Conservation (phyloP, 306 rosid genomes). For the Astragalus glycyphyllos region DNA sequence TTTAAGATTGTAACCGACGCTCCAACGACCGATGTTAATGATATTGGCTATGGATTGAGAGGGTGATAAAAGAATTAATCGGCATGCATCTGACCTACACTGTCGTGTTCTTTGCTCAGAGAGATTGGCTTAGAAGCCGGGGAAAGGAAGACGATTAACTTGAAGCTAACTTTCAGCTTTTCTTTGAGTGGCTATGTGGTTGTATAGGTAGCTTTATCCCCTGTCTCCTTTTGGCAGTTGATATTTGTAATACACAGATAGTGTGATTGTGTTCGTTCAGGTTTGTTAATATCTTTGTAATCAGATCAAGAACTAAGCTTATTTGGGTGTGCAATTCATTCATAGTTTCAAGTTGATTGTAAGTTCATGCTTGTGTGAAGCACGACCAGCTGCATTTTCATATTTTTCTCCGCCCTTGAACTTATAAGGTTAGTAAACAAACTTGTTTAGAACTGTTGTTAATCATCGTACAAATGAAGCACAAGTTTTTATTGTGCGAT, state of each 20-base stretch:
- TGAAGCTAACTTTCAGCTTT: constrained; percentile 82
- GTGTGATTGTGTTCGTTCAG: constrained; percentile 81
- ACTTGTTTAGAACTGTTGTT: too few relatives aligned
- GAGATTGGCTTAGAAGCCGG: constrained; percentile 60
- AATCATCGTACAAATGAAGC: too few relatives aligned
- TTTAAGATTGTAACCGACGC: constrained; percentile 68
- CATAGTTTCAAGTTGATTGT: constrained; percentile 52
- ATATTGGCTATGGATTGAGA: constrained; percentile 53
- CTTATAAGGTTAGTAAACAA: too few relatives aligned
- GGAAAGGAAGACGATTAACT: constrained; percentile 66
- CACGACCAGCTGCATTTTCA: constrained; percentile 17
- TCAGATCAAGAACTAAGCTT: constrained; percentile 63
- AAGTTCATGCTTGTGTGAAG: constrained; percentile 43
- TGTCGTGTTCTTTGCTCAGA: constrained; percentile 70
- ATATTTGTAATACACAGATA: constrained; percentile 81
- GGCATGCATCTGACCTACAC: constrained; percentile 87
- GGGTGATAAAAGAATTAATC: constrained; percentile 48
- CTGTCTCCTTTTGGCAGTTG: constrained; percentile 54
- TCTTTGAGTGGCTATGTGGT: constrained; percentile 76
- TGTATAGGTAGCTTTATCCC: constrained; percentile 77
- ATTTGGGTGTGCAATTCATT: constrained; percentile 62
- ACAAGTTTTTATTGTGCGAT: too few relatives aligned
- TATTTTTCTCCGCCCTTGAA: too few relatives aligned
- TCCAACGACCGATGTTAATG: constrained; percentile 53
- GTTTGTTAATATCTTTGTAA: constrained; percentile 88